Base-by-base conservation (phyloP, 2,329 filamentous ascomycete genomes). In the Pseudogymnoascus sp. region DNA sequence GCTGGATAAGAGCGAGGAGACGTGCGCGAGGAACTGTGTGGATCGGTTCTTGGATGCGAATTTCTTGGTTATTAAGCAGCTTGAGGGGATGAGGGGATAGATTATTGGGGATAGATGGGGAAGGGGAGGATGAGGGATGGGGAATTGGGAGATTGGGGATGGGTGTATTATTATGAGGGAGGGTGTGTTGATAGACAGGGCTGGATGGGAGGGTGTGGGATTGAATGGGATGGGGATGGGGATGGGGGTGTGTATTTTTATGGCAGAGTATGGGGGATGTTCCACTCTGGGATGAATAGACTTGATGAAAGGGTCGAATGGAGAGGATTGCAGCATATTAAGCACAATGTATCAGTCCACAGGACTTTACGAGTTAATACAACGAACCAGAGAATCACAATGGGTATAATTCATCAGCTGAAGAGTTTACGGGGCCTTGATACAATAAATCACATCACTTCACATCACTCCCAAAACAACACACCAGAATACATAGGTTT, bases 1-100 rank as follows among this genome's bases (percentile, higher is more conserved):
- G 71, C 80, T 99, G 69, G 91, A 96, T 69, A 84, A 83, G 72
- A 80, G 78, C 67, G 95, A 99, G 79, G 88, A 95, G 79, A 79
- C 81, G 7, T 99, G 95, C 77, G 84, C 96, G 75, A 82, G 87
- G 75, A 97, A 96, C 80, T 99, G 95, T 74, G 92, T 98, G 64
- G 90, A 96, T 72, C 84, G 95, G 64, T 98, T 96, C 78, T 83
- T 98, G 79, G 95, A 99, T 77, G 85, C 92, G 67, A 95, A 93
- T 78, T 78, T 90, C 69, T 80, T 91, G 62, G 90, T 96, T n/a
- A 80, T 97, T 77, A 89, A 87, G 81, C 90, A 97, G 75, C 79
- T 98, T 72, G 87, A 95, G 75, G 83, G 77, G 67, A 77, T 90
- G 77, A 78, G 83, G 67, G 75, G 75, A 41, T 62, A 65, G 63